A percentile compares a stretch with the other conserved stretches of the same genome.
Evolutionary conservation across 441 rosid species (phyloP).

Genomic region (Euphorbia celastroides): DNA sequence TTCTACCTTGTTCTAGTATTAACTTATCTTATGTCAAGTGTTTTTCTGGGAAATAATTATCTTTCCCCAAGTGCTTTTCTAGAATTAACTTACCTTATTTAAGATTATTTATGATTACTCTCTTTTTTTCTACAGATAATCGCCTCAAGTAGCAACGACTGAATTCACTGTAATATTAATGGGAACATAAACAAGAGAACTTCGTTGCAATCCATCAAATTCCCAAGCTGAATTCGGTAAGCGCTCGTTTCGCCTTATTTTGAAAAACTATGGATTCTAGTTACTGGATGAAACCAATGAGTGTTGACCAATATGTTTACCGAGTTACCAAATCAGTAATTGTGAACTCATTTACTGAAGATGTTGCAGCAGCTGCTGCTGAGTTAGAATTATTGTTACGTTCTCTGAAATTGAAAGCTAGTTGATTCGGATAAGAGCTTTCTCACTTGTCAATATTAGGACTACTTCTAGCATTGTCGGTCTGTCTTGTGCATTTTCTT

Average conservation of each 20-base stretch:
- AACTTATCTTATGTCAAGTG: not conserved
- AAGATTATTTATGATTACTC: too few relatives aligned
- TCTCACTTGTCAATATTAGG: slow-evolving; percentile 31
- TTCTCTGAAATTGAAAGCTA: slow-evolving; percentile 16
- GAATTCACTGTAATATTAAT: too few relatives aligned
- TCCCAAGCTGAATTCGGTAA: not conserved
- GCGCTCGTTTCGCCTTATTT: not conserved
- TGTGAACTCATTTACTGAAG: slow-evolving; percentile 1
- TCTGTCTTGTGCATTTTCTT: slow-evolving; percentile 33
- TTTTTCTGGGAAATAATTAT: too few relatives aligned
- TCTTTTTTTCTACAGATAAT: too few relatives aligned
- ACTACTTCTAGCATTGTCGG: slow-evolving; percentile 32
- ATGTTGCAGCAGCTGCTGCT: not conserved
- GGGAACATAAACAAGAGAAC: not conserved
- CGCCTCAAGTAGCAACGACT: too few relatives aligned
- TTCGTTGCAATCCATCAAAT: not conserved
- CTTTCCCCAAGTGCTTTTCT: too few relatives aligned
- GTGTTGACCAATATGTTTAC: not conserved
- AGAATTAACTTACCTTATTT: not conserved
- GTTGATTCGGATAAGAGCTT: slow-evolving; percentile 10
- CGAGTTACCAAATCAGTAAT: not conserved
- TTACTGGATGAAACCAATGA: not conserved
- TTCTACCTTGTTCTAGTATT: not conserved
- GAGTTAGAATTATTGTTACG: not conserved
- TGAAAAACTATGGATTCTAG: too few relatives aligned